Percentiles rank a stretch among this genome's conserved stretches.
These are phyloP conservation scores for Penicillium rolfsii DNA, from an alignment of 2,329 filamentous ascomycete species.

Conservation along the genomic window DNA sequence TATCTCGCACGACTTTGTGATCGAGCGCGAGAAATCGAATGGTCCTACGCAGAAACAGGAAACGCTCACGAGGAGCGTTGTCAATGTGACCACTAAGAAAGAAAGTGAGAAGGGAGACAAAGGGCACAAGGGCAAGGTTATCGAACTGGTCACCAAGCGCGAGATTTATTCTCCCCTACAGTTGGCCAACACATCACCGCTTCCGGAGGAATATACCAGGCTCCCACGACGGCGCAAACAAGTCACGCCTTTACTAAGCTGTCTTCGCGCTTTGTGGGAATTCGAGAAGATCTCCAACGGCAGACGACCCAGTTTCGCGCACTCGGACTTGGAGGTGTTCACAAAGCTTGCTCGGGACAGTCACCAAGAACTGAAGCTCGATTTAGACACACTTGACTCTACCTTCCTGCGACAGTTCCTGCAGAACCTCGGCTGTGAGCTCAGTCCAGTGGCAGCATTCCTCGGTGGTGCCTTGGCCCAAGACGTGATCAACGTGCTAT, in stretches of 20 bases:
- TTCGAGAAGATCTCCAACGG: slow-evolving; percentile 67
- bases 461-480: slow-evolving; percentile 89
- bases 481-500: slow-evolving; percentile 95
- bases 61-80: slow-evolving; percentile 74
- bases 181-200: slow-evolving; percentile 76
- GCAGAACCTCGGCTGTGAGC: slow-evolving; percentile 80
- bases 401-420: slow-evolving; percentile 82
- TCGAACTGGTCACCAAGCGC: slow-evolving; percentile 87
- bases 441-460: slow-evolving; percentile 85
- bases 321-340: slow-evolving; percentile 72
- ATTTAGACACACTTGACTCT: slow-evolving; percentile 66
- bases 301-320: slow-evolving; percentile 59
- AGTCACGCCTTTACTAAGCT: slow-evolving; percentile 83
- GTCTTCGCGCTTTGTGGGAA: slow-evolving; percentile 86
- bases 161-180: slow-evolving; percentile 88
- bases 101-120: slow-evolving; percentile 55
- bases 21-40: slow-evolving; percentile 84
- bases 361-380: slow-evolving; percentile 73
- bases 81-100: slow-evolving; percentile 70
- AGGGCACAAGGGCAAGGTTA: slow-evolving; percentile 56
- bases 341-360: slow-evolving; percentile 76
- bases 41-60: slow-evolving; percentile 66
- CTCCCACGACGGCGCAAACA: slow-evolving; percentile 69
- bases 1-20: slow-evolving; percentile 84
- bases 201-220: slow-evolving; percentile 71